A percentile compares a stretch with the other conserved stretches of the same genome.
Evolutionary conservation across 106 monocot genomes (phyloP).

Genomic region (Apostasia ramifera): DNA sequence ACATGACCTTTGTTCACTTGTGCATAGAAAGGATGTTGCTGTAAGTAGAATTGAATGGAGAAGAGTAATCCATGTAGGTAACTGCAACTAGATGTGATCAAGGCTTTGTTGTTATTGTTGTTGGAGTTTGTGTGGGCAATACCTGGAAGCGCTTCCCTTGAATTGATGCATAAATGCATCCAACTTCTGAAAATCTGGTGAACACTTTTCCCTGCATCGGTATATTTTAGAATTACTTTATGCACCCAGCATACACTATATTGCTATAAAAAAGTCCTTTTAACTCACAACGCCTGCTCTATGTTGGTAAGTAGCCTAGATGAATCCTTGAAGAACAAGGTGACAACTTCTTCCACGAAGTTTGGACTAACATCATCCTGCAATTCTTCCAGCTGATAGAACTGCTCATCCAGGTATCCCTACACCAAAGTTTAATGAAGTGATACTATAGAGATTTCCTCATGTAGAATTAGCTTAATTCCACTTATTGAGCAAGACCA

Average conservation of each 20-base stretch:
- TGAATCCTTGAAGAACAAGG: constrained; percentile 81
- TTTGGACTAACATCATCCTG: constrained; percentile 93
- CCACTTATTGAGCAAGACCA: background rate
- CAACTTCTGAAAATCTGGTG: constrained; percentile 65
- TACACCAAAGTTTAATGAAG: constrained; percentile 13
- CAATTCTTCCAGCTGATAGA: constrained; percentile 76
- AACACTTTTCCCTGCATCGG: constrained; percentile 39
- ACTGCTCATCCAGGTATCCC: constrained; percentile 93
- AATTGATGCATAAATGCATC: constrained; percentile 76
- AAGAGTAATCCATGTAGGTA: too few species aligned
- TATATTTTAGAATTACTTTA: background rate
- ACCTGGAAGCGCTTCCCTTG: constrained; percentile 81
- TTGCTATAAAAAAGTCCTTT: too few species aligned
- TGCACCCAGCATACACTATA: too few species aligned
- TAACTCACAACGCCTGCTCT: constrained; percentile 74
- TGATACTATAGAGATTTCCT: background rate
- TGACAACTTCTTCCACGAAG: constrained; percentile 90
- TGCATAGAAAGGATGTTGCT: too few species aligned
- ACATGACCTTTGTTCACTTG: too few species aligned
- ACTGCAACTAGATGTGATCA: too few species aligned
- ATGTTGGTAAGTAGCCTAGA: constrained; percentile 56
- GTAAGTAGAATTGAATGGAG: too few species aligned
- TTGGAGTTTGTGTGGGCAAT: background rate
- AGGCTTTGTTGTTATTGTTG: too few species aligned
- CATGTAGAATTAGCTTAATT: too few species aligned